A percentile compares a stretch with the other conserved stretches of the same genome.
These are phyloP conservation scores for Cystobasidium ongulense DNA, from an alignment of 768 basidiomycete species.

Conservation along the genomic window DNA sequence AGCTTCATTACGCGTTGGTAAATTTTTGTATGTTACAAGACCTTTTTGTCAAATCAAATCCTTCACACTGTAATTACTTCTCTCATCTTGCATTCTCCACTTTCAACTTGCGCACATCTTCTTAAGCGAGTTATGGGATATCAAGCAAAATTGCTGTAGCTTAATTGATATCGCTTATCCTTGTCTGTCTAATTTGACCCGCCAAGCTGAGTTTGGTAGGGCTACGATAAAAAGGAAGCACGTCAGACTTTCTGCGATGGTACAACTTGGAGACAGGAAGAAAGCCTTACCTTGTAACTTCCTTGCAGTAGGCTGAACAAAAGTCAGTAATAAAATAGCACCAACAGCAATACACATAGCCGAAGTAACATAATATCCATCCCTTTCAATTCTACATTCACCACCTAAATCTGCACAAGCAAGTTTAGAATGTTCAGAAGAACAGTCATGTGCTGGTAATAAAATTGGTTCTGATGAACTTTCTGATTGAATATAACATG, in stretches of 20 bases:
- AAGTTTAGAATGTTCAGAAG: slow-evolving; percentile 80
- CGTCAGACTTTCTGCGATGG: not conserved
- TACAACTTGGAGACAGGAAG: not conserved
- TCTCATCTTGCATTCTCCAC: too few species aligned
- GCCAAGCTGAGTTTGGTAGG: slow-evolving; percentile 38
- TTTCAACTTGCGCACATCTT: too few species aligned
- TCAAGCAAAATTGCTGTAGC: too few species aligned
- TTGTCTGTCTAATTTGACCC: slow-evolving; percentile 34
- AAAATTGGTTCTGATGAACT: not conserved
- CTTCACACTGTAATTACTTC: too few species aligned
- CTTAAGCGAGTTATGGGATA: too few species aligned
- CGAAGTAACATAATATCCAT: slow-evolving; percentile 86
- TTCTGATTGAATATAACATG: slow-evolving; percentile 57
- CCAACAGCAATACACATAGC: slow-evolving; percentile 70
- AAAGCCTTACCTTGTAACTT: slow-evolving; percentile 69
- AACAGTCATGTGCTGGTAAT: slow-evolving; percentile 61
- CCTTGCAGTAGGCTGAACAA: slow-evolving; percentile 73
- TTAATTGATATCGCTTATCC: too few species aligned
- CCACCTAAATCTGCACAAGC: slow-evolving; percentile 68
- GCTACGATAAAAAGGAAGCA: slow-evolving; percentile 23
- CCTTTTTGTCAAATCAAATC: not conserved
- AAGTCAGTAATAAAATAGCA: slow-evolving; percentile 61
- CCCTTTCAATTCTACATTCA: slow-evolving; percentile 68
- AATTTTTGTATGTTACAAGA: not conserved
- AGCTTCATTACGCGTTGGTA: too few species aligned